Percentiles rank a stretch among this genome's conserved stretches.
phyloP scores from a whole-genome alignment of 257 asterid species.

The Ajuga chamaepitys region DNA sequence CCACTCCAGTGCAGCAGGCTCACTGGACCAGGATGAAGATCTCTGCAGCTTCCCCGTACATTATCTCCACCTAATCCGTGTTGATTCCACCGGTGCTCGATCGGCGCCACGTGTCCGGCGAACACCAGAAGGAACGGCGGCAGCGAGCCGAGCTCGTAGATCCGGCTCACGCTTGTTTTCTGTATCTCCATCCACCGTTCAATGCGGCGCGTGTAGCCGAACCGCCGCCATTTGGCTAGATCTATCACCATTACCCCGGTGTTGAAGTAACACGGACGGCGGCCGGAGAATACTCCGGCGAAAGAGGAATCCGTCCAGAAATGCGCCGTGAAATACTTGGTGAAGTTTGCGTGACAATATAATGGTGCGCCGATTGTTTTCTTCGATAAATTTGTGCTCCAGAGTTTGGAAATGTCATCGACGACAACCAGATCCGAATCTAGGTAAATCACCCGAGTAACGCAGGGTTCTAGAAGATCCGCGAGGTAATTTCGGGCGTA shows the following conservation, averaged over 20 bases:
- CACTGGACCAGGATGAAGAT: conserved; percentile 82
- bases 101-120: conserved; percentile 91
- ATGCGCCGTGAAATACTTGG: conserved; percentile 61
- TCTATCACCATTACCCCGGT: conserved; percentile 96
- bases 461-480: conserved; percentile 74
- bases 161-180: conserved; percentile 59
- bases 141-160: conserved; percentile 84
- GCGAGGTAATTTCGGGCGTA: conserved; percentile 84
- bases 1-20: conserved; percentile 99
- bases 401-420: conserved; percentile 70
- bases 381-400: conserved; percentile 52
- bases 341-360: conserved; percentile 87
- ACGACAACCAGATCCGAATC: conserved; percentile 89
- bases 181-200: conserved; percentile 98
- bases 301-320: conserved; percentile 59
- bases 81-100: conserved; percentile 91
- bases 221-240: conserved; percentile 74
- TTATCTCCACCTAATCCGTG: conserved; percentile 92
- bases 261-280: conserved; percentile 74
- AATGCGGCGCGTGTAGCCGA: conserved; percentile 65
- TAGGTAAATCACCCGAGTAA: conserved; percentile 64
- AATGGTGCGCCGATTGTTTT: conserved; percentile 92
- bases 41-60: conserved; percentile 79
- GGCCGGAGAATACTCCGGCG: conserved; percentile 43
- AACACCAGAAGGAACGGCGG: conserved; percentile 80